phyloP scores from a whole-genome alignment of 495 filamentous ascomycete species.

The Staphylotrichum longicolle region DNA sequence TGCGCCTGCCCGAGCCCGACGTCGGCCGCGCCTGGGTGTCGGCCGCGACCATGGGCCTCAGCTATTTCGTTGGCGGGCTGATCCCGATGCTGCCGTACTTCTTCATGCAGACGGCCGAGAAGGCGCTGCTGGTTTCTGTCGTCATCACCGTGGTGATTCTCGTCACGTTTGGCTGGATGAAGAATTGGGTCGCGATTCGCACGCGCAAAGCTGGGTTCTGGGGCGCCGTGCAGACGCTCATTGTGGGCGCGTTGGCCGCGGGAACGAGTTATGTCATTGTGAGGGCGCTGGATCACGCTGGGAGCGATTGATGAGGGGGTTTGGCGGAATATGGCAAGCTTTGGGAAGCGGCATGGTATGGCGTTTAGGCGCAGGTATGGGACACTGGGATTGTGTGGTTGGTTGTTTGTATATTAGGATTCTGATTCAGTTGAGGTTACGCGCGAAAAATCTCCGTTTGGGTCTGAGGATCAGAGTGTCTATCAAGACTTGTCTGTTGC shows the following conservation, averaged over 20 bases:
- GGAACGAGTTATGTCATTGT: conserved; percentile 48
- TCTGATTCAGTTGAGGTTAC: too few relatives aligned
- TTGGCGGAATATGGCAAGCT: neutral
- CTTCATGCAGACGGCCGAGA: conserved; percentile 39
- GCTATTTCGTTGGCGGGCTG: conserved; percentile 56
- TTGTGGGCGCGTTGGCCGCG: conserved; percentile 44
- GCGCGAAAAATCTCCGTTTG: too few relatives aligned
- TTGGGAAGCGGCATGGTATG: too few relatives aligned
- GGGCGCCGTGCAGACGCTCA: conserved; percentile 44
- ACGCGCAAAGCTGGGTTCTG: conserved; percentile 39
- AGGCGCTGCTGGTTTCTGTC: conserved; percentile 51
- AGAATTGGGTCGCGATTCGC: conserved; percentile 38
- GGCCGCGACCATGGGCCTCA: conserved; percentile 50
- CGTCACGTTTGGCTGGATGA: conserved; percentile 53
- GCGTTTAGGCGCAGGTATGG: too few relatives aligned
- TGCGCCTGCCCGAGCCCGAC: conserved; percentile 46
- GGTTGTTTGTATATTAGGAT: too few relatives aligned
- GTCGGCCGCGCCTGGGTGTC: conserved; percentile 45
- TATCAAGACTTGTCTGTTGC: too few relatives aligned
- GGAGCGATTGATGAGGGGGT: conserved; percentile 4
- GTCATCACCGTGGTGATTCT: conserved; percentile 52
- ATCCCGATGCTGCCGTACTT: conserved; percentile 61
- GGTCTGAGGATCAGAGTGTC: too few relatives aligned
- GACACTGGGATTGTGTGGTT: too few relatives aligned
- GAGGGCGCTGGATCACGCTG: conserved; percentile 24